These are phyloP conservation scores for Hansenula anomala DNA, from an alignment of 1,139 yeast genomes.

Conservation along the genomic window DNA sequence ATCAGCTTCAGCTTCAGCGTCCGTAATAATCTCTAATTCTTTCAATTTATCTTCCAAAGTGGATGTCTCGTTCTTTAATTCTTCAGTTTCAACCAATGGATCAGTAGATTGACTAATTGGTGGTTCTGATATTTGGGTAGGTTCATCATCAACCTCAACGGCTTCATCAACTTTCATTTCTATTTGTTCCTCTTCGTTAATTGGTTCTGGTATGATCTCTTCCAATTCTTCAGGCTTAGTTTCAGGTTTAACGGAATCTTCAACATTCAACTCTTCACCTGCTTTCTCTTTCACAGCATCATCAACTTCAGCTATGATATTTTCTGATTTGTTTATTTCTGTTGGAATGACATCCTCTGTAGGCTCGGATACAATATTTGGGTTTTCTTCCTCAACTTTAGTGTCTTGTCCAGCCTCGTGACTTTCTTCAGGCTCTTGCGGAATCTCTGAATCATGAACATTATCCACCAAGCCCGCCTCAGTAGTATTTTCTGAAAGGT, in stretches of 20 bases:
- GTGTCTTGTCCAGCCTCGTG: not conserved
- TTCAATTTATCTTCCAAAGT: conserved; percentile 4
- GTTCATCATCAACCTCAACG: conserved; percentile 3
- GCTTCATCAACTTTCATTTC: conserved; percentile 1
- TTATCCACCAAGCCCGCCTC: not conserved
- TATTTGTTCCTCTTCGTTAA: conserved; percentile 1
- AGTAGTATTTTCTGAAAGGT: not conserved
- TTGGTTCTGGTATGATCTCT: not conserved
- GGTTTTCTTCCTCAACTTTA: not conserved
- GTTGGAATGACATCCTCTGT: not conserved
- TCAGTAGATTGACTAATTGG: conserved; percentile 11
- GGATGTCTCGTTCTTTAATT: conserved; percentile 4
- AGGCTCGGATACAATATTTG: not conserved
- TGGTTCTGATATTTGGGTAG: conserved; percentile 3
- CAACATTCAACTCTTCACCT: not conserved
- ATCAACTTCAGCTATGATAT: not conserved
- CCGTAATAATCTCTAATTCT: conserved; percentile 1
- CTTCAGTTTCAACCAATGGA: conserved; percentile 2
- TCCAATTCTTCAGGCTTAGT: not conserved
- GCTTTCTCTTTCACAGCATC: not conserved
- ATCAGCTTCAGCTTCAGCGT: conserved; percentile 4
- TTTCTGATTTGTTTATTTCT: not conserved
- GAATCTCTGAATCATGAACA: not conserved
- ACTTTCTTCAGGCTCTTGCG: conserved; percentile 1
- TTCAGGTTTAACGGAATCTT: not conserved